Evolutionary conservation across 306 rosid genomes (phyloP).

Genomic region (Pachyrhizus erosus): DNA sequence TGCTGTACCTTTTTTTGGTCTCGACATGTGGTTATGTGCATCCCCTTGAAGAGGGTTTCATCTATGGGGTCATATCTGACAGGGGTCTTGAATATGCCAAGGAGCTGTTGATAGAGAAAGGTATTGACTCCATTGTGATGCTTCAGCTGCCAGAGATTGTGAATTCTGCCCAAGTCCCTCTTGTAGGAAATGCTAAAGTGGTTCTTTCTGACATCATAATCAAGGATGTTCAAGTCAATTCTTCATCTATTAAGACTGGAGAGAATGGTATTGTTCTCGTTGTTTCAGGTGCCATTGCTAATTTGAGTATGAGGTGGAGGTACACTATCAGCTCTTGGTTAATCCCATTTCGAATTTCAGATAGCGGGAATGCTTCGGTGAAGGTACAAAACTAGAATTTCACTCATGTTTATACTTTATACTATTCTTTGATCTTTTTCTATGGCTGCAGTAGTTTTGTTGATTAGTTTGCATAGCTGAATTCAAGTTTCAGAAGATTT

Average conservation of each 20-base stretch:
- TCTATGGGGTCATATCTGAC: slow-evolving; percentile 64
- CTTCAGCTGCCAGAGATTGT: slow-evolving; percentile 72
- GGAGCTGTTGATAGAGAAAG: slow-evolving; percentile 67
- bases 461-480: neutral
- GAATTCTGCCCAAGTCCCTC: slow-evolving; percentile 55
- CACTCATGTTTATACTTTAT: neutral
- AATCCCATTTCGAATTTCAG: slow-evolving; percentile 67
- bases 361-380: slow-evolving; percentile 77
- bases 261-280: slow-evolving; percentile 65
- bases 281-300: slow-evolving; percentile 75
- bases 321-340: slow-evolving; percentile 70
- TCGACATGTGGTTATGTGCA: slow-evolving; percentile 48
- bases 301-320: slow-evolving; percentile 74
- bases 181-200: slow-evolving; percentile 66
- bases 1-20: slow-evolving; percentile 45
- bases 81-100: slow-evolving; percentile 81
- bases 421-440: neutral
- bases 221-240: slow-evolving; percentile 51
- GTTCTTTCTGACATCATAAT: slow-evolving; percentile 71
- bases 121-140: slow-evolving; percentile 62
- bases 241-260: slow-evolving; percentile 68
- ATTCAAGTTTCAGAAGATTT: neutral
- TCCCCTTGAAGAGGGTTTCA: slow-evolving; percentile 62
- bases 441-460: neutral
- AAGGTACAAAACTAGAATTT: slow-evolving; percentile 57